Evolutionary conservation across 257 asterid species (phyloP), one percentile per base, ranked within the genome.

Genomic region (Solanum ossicruentum): DNA sequence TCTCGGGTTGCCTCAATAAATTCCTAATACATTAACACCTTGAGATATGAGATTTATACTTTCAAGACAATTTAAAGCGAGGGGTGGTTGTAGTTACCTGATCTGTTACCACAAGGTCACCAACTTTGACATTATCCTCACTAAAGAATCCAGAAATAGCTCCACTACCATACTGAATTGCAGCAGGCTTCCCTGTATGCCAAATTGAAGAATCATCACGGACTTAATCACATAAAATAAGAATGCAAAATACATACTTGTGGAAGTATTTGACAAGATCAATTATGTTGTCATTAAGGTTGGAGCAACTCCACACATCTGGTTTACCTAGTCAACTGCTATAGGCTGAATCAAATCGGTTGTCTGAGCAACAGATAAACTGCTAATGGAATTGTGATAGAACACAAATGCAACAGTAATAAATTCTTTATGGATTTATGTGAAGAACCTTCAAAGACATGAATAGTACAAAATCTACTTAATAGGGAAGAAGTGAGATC

Each of bases 91-190:
- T 63, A 23, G 57, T 79, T 16, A 90, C 98, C 99, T 96, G 98
- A 67, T 90, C 83, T 91, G 91, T 88, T 3, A 95, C 97, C 23
- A 93, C 94, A 47, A 96, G 88, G 86, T 92, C 97, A 13, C 99
- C 99, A 83, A 96, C 86, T 92, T 91, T 89, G 91, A 96, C 93
- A 32, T 70, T 87, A 45, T 96, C 99, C 88, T 92, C 88, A 47
- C 99, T 96, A 82, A 94, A 95, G 88, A 87, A 96, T 82, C 99
- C 99, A 87, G 99, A 91, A 83, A 96, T 95, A 70, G 98, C 94
- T 79, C 99, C 99, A 89, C 96, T 91, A 60, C 99, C 99, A 88
- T 96, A 96, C 26, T 86, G 95, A 89, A 96, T 96, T 72, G 90
- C 98, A 86, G 99, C 99, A 86, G 97, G 41, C 88, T 90, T 94